A percentile compares a stretch with the other conserved stretches of the same genome.
Conservation (phyloP, 2,329 filamentous ascomycete species). For the Verticillium klebahnii region DNA sequence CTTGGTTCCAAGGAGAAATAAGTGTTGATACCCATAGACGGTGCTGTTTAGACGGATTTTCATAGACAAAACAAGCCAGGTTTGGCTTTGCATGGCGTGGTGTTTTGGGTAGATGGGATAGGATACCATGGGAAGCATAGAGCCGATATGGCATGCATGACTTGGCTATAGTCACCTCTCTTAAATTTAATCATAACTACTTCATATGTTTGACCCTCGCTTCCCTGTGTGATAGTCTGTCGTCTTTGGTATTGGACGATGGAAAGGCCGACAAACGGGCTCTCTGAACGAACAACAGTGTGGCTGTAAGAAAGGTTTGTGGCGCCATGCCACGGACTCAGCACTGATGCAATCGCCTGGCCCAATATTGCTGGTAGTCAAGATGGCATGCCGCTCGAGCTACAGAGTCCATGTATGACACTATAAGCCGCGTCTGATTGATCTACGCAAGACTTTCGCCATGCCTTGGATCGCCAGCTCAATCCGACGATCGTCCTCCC, state of each 20-base stretch:
- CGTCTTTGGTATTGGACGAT: no score
- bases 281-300: no score
- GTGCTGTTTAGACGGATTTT: not conserved
- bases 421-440: not conserved
- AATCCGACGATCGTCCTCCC: slow-evolving; percentile 64
- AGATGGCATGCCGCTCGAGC: no score
- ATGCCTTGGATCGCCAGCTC: slow-evolving; percentile 64
- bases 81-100: not conserved
- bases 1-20: not conserved
- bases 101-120: not conserved
- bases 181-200: not conserved
- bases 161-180: not conserved
- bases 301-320: no score
- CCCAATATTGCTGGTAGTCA: no score
- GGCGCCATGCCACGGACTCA: no score
- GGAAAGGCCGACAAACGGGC: no score
- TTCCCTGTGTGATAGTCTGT: no score
- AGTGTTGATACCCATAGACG: not conserved
- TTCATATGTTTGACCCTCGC: not conserved
- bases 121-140: not conserved
- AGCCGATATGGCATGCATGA: not conserved
- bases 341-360: no score
- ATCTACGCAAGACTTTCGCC: slow-evolving; percentile 21
- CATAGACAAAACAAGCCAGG: not conserved
- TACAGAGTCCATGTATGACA: no score